Percentiles rank a stretch among this genome's conserved stretches.
These are phyloP conservation scores for Linum usitatissimum DNA, from an alignment of 345 rosid genomes.

Conservation along the genomic window DNA sequence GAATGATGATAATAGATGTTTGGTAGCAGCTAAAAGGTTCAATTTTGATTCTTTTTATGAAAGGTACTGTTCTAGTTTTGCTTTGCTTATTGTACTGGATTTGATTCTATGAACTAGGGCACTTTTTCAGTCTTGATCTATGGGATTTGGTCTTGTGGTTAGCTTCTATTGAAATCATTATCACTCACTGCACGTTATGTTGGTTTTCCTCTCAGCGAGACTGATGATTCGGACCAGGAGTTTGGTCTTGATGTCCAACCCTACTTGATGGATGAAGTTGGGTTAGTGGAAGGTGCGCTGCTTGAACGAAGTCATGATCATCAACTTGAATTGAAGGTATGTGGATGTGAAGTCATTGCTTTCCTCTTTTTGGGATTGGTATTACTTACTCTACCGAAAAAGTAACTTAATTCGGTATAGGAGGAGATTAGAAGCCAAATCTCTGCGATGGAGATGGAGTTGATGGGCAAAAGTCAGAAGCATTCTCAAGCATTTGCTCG, in stretches of 20 bases:
- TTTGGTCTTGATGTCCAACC: constrained; percentile 28
- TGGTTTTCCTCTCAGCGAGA: constrained; percentile 14
- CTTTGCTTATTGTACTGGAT: no score
- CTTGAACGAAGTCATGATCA: constrained; percentile 45
- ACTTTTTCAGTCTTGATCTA: not conserved
- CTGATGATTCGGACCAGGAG: constrained; percentile 56
- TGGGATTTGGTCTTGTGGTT: not conserved
- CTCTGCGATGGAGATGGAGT: constrained; percentile 44
- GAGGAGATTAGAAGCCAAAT: constrained; percentile 68
- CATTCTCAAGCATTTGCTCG: constrained; percentile 39
- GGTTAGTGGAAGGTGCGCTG: constrained; percentile 44
- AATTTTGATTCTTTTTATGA: constrained; percentile 36
- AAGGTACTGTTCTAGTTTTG: constrained; percentile 29
- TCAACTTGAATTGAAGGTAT: constrained; percentile 52
- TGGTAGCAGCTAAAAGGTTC: constrained; percentile 31
- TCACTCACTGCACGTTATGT: not conserved
- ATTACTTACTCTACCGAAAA: not conserved
- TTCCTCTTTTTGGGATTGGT: not conserved
- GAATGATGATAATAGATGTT: constrained; percentile 13
- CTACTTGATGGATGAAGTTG: constrained; percentile 40
- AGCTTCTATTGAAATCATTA: not conserved
- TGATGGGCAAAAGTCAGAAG: constrained; percentile 41
- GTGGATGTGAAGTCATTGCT: constrained; percentile 5
- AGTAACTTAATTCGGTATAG: constrained; percentile 18
- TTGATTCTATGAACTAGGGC: not conserved